Percentiles rank a stretch among this genome's conserved stretches.
These are phyloP conservation scores for Cystofilobasidium capitatum DNA, from an alignment of 768 basidiomycete genomes.

Conservation along the genomic window DNA sequence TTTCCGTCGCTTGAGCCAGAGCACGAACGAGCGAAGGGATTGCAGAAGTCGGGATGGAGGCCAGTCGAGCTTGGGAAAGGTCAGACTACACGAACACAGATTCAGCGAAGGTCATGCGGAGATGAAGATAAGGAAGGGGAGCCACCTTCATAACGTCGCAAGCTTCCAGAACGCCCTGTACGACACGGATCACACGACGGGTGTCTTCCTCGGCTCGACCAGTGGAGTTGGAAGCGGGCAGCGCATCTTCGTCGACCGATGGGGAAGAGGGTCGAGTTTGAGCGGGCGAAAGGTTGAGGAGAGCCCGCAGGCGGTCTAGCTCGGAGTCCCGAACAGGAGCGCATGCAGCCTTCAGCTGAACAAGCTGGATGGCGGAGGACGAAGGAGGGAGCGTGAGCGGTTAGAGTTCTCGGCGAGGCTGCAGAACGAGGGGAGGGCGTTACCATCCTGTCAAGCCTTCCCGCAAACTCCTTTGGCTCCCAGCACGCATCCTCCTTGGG, in stretches of 20 bases:
- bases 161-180: constrained; percentile 5
- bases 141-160: constrained; percentile 17
- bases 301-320: neutral
- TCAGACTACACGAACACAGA: neutral
- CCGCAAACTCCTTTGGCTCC: constrained; percentile 1
- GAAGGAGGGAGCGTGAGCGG: neutral
- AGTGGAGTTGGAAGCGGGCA: neutral
- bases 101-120: neutral
- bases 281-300: neutral
- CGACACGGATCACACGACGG: neutral
- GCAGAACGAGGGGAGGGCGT: neutral
- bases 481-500: neutral
- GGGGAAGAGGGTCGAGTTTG: neutral
- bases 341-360: neutral
- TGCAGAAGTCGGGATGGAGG: constrained; percentile 5
- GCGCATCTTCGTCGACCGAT: neutral
- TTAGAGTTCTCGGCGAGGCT: neutral
- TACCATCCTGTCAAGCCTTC: neutral
- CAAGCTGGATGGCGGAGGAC: neutral
- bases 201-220: neutral
- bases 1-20: constrained; percentile 11
- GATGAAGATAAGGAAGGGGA: neutral
- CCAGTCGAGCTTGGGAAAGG: neutral
- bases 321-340: constrained; percentile 19
- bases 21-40: constrained; percentile 15